A percentile compares a stretch with the other conserved stretches of the same genome.
Conservation (phyloP, 495 filamentous ascomycete genomes). For the Lasiosphaeriaceae sp. region DNA sequence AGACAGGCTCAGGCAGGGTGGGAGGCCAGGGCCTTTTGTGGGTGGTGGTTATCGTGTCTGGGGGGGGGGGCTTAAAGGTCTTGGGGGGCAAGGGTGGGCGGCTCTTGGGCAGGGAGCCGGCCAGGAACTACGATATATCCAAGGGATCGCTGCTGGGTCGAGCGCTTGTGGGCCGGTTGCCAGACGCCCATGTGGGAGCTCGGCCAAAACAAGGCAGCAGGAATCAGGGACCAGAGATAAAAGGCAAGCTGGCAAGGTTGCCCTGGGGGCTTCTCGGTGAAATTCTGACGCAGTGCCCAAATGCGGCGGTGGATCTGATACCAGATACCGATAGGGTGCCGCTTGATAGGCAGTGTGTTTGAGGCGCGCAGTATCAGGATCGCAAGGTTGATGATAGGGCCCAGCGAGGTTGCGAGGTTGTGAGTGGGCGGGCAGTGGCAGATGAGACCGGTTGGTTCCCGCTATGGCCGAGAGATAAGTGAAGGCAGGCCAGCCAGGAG, state of each 20-base stretch:
- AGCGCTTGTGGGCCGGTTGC: constrained; percentile 17
- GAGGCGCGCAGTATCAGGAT: constrained; percentile 15
- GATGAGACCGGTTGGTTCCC: constrained; percentile 21
- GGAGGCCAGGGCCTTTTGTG: constrained; percentile 12
- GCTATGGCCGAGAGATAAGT: constrained; percentile 28
- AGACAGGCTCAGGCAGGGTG: constrained; percentile 5
- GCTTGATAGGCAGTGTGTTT: constrained; percentile 26
- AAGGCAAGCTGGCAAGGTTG: constrained; percentile 17
- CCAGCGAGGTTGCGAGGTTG: constrained; percentile 8
- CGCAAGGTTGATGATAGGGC: constrained; percentile 20
- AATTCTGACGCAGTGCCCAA: constrained; percentile 27
- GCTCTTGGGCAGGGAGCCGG: constrained; percentile 18
- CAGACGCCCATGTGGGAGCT: constrained; percentile 21
- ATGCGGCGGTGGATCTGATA: constrained; percentile 30
- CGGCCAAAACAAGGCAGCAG: constrained; percentile 20
- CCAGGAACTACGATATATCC: constrained; percentile 13
- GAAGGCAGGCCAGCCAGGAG: background rate
- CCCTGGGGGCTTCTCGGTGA: constrained; percentile 21
- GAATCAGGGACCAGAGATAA: constrained; percentile 25
- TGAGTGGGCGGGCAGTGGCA: constrained; percentile 10
- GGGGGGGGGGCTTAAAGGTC: background rate
- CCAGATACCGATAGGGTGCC: constrained; percentile 9
- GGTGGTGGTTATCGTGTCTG: constrained; percentile 19
- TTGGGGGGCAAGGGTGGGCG: constrained; percentile 4
- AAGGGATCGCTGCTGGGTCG: constrained; percentile 3